Percentiles rank a stretch among this genome's conserved stretches.
Evolutionary conservation across 495 filamentous ascomycete genomes (phyloP).

Genomic region (Penicillium lividum): DNA sequence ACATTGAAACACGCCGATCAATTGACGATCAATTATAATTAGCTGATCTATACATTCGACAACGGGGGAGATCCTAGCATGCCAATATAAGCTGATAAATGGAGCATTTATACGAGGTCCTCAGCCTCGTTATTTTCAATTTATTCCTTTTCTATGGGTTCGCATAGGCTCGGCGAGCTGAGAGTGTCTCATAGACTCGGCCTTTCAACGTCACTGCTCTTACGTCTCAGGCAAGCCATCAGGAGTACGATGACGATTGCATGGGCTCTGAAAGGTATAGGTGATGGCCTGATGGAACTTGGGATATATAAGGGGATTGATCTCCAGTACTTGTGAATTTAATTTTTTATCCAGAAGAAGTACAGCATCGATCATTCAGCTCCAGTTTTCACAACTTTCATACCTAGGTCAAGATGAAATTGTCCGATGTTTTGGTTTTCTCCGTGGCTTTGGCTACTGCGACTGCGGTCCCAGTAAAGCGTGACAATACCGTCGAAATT

Average conservation of each 20-base stretch:
- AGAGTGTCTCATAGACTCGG: neutral
- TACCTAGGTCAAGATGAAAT: conserved; percentile 12
- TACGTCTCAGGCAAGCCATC: conserved; percentile 1
- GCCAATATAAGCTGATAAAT: neutral
- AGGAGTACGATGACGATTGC: neutral
- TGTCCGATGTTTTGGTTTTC: conserved; percentile 11
- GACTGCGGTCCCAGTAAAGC: conserved; percentile 12
- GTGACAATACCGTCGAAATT: conserved; percentile 18
- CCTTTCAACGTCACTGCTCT: neutral
- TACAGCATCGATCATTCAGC: neutral
- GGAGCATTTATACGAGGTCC: neutral
- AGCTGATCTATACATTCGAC: neutral
- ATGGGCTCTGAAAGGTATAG: neutral
- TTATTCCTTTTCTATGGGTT: neutral
- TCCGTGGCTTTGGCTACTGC: conserved; percentile 15
- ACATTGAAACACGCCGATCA: neutral
- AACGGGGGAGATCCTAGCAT: neutral
- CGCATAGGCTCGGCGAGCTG: neutral
- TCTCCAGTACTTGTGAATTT: neutral
- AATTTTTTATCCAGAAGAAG: neutral
- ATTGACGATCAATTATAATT: conserved; percentile 2
- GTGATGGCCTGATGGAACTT: neutral
- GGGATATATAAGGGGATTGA: neutral
- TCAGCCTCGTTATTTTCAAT: neutral
- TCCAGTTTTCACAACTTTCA: neutral